These are phyloP conservation scores for Aureobasidium mangrovei DNA, from an alignment of 2,329 filamentous ascomycete species.

Conservation along the genomic window DNA sequence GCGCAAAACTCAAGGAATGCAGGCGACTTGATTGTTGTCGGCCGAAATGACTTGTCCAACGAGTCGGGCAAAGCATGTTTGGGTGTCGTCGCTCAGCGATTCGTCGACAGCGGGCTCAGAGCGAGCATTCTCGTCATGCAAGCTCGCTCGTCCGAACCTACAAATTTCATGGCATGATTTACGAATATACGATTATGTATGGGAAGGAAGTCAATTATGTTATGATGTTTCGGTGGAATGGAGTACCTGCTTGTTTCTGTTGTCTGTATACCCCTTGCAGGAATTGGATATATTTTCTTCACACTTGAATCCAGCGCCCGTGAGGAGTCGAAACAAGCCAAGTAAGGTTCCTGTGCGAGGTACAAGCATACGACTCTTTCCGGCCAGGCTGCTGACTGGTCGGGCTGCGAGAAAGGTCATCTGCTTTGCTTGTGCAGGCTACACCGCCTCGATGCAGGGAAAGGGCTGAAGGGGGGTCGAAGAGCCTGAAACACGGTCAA, in stretches of 20 bases:
- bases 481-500: not conserved
- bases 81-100: constrained; percentile 51
- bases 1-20: constrained; percentile 55
- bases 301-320: no score
- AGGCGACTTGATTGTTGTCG: constrained; percentile 62
- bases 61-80: constrained; percentile 41
- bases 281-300: no score
- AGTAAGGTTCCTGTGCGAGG: no score
- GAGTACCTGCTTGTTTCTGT: no score
- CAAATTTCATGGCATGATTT: not conserved
- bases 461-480: not conserved
- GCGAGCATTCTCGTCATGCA: constrained; percentile 64
- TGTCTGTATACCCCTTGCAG: not conserved
- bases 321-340: no score
- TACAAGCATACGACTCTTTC: no score
- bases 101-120: constrained; percentile 51
- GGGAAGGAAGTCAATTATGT: not conserved
- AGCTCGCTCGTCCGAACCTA: constrained; percentile 30
- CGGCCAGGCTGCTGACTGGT: no score
- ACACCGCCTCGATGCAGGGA: no score
- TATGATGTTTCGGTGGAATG: not conserved
- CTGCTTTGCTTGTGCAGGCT: no score
- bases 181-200: constrained; percentile 2
- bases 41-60: constrained; percentile 39
- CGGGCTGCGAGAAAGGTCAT: no score